Evolutionary conservation across 2,329 filamentous ascomycete species (phyloP).

Genomic region (Pyricularia sp.): DNA sequence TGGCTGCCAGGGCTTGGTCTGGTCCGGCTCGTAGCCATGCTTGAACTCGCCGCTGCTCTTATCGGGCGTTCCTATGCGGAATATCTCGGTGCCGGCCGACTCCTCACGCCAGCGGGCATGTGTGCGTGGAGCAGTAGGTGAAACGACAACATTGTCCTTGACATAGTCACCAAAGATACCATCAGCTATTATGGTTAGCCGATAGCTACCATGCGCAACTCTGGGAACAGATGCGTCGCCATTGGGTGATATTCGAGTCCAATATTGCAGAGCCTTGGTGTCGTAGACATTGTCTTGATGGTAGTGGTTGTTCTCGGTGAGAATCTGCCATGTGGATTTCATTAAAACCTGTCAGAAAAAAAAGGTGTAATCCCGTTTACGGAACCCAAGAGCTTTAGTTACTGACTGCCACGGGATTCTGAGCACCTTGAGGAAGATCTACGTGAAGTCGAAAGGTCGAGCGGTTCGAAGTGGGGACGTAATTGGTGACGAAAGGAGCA

Average conservation of each 20-base stretch:
- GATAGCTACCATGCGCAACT: conserved; percentile 49
- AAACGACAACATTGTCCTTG: conserved; percentile 37
- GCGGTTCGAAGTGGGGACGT: conserved; percentile 41
- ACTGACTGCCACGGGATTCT: conserved; percentile 36
- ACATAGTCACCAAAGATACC: conserved; percentile 51
- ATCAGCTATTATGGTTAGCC: conserved; percentile 53
- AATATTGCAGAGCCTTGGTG: conserved; percentile 51
- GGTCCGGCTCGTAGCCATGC: conserved; percentile 43
- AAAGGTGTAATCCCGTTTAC: not conserved
- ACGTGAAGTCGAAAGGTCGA: conserved; percentile 40
- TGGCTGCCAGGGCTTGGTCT: conserved; percentile 37
- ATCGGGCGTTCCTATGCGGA: conserved; percentile 53
- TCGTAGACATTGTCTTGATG: conserved; percentile 51
- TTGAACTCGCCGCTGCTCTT: conserved; percentile 51
- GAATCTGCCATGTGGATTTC: conserved; percentile 18
- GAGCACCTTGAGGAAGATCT: conserved; percentile 39
- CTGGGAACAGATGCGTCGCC: conserved; percentile 42
- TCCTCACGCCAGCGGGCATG: conserved; percentile 42
- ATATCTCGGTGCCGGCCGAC: conserved; percentile 47
- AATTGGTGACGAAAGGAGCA: conserved; percentile 40
- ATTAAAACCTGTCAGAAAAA: not conserved
- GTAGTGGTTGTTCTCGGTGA: conserved; percentile 40
- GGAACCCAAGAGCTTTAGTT: not conserved
- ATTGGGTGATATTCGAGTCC: conserved; percentile 36
- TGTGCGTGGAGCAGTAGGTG: not conserved